Evolutionary conservation across 1,139 yeast species (phyloP).

Genomic region (Kodamaea alishanica): DNA sequence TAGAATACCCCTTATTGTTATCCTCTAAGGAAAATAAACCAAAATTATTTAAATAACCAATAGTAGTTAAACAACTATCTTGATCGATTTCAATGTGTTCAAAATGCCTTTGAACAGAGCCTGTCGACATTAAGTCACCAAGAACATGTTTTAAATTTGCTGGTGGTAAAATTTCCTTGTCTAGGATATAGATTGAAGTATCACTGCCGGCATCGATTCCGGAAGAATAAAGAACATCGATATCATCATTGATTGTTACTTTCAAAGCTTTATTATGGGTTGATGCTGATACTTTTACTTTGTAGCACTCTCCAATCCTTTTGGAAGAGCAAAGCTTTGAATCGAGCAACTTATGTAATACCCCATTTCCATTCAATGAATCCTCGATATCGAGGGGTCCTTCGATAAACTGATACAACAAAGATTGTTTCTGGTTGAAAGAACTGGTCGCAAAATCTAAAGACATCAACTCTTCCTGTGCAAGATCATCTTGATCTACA

Average conservation of each 20-base stretch:
- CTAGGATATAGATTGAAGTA: constrained; percentile 60
- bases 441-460: constrained; percentile 11
- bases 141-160: constrained; percentile 33
- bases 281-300: constrained; percentile 42
- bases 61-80: constrained; percentile 34
- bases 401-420: constrained; percentile 69
- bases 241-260: constrained; percentile 36
- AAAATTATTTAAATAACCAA: constrained; percentile 30
- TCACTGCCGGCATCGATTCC: constrained; percentile 44
- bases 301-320: constrained; percentile 41
- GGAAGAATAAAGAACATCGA: constrained; percentile 37
- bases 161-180: constrained; percentile 48
- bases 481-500: constrained; percentile 39
- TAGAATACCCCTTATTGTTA: constrained; percentile 62
- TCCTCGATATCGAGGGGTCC: constrained; percentile 36
- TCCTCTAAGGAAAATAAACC: constrained; percentile 41
- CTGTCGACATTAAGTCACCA: constrained; percentile 38
- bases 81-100: constrained; percentile 34
- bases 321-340: constrained; percentile 35
- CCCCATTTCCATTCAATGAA: constrained; percentile 2
- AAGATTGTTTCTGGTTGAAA: constrained; percentile 32
- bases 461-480: constrained; percentile 19
- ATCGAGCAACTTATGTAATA: constrained; percentile 18
- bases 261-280: constrained; percentile 32
- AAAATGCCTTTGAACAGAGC: constrained; percentile 28